phyloP scores from a whole-genome alignment of 2,329 filamentous ascomycete species.

The Colletotrichum noveboracense region DNA sequence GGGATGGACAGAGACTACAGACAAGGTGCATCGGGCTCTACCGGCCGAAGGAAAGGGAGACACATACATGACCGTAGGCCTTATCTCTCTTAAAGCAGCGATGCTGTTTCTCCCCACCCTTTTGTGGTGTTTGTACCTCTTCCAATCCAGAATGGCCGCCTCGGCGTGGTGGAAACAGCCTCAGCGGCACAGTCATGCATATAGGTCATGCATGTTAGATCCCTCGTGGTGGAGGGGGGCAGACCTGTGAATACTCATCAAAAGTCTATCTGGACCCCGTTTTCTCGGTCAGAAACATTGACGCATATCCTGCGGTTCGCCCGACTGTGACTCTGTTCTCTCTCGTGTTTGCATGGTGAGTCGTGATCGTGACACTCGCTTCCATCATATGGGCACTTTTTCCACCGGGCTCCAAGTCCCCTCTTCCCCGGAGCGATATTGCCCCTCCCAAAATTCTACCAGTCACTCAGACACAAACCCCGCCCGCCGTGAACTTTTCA shows the following conservation, averaged over 20 bases:
- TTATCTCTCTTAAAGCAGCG: not conserved
- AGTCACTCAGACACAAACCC: not conserved
- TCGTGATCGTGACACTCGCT: not conserved
- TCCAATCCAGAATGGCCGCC: not conserved
- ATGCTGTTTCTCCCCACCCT: not conserved
- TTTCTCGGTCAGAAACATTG: not conserved
- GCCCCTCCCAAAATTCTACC: not conserved
- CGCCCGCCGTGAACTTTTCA: not conserved
- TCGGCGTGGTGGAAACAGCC: not conserved
- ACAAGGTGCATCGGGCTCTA: not conserved
- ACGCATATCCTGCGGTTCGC: not conserved
- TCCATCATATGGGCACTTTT: not conserved
- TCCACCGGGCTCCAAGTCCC: not conserved
- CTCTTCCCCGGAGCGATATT: not conserved
- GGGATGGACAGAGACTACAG: not conserved
- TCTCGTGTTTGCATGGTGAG: not conserved
- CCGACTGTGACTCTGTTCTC: not conserved
- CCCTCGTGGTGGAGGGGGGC: not conserved
- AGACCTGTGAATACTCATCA: not conserved
- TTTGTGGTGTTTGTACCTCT: not conserved
- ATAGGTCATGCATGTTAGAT: not conserved
- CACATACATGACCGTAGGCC: not conserved
- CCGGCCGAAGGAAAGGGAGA: not conserved
- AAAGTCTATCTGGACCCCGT: slow-evolving; percentile 10
- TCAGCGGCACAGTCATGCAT: not conserved